Evolutionary conservation across 805 yeast species (phyloP).

Genomic region (Metschnikowia henanensis): DNA sequence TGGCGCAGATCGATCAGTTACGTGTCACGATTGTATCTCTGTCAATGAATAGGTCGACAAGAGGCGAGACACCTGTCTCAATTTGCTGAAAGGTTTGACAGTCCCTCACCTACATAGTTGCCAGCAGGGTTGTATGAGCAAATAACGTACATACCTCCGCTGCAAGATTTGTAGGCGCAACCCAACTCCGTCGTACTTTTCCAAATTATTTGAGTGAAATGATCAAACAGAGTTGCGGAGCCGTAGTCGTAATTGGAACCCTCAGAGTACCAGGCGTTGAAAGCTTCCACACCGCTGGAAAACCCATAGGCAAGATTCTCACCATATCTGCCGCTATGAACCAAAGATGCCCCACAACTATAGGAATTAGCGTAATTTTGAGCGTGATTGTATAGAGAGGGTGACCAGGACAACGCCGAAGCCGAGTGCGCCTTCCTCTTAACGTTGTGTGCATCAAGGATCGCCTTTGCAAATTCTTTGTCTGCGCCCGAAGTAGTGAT

Average conservation of each 20-base stretch:
- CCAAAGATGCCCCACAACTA: constrained; percentile 39
- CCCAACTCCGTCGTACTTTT: constrained; percentile 59
- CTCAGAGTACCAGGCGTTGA: constrained; percentile 21
- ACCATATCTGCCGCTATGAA: constrained; percentile 21
- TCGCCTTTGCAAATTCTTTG: constrained; percentile 39
- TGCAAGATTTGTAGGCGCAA: constrained; percentile 69
- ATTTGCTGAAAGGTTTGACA: constrained; percentile 12
- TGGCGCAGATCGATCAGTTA: too few species aligned
- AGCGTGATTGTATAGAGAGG: constrained; percentile 53
- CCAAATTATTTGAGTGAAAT: constrained; percentile 85
- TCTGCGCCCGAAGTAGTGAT: constrained; percentile 19
- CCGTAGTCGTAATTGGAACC: constrained; percentile 16
- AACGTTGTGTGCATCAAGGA: constrained; percentile 60
- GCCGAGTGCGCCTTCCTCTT: constrained; percentile 18
- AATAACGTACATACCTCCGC: constrained; percentile 58
- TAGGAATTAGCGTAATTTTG: constrained; percentile 44
- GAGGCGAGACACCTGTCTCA: too few species aligned
- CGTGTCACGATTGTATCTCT: too few species aligned
- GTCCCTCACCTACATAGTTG: constrained; percentile 51
- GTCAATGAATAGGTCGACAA: too few species aligned
- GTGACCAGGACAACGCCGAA: constrained; percentile 53
- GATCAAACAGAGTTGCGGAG: constrained; percentile 33
- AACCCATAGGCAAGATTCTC: constrained; percentile 39
- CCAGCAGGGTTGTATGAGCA: constrained; percentile 80
- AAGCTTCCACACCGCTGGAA: constrained; percentile 25